A percentile compares a stretch with the other conserved stretches of the same genome.
Evolutionary conservation across 441 rosid genomes (phyloP).

Genomic region (Gossypium schwendimanii): DNA sequence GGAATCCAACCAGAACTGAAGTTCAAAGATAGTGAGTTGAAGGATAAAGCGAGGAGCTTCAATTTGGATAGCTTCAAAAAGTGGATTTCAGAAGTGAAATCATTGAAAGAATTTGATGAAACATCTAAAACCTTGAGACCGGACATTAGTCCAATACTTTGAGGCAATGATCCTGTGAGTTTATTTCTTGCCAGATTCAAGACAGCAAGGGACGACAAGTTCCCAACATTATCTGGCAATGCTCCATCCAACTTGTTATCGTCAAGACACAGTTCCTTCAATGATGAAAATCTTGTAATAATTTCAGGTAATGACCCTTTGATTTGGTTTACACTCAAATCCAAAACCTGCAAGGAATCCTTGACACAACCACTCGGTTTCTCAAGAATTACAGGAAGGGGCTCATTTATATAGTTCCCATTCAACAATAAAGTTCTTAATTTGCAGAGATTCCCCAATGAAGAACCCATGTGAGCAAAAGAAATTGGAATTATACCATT

Average conservation of each 20-base stretch:
- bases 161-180: not conserved
- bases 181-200: not conserved
- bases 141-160: not conserved
- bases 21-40: not conserved
- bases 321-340: not conserved
- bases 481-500: not conserved
- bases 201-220: not conserved
- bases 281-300: not conserved
- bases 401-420: not conserved
- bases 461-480: not conserved
- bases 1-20: not conserved
- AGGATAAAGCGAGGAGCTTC: not conserved
- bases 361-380: not conserved
- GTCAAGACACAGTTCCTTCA: not conserved
- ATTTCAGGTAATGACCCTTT: not conserved
- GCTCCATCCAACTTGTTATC: not conserved
- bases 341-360: not conserved
- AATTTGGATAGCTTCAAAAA: not conserved
- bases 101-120: not conserved
- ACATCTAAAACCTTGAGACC: not conserved
- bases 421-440: not conserved
- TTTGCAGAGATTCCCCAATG: not conserved
- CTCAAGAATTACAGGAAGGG: not conserved
- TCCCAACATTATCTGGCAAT: not conserved
- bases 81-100: not conserved